phyloP scores from a whole-genome alignment of 352 stramenopile genomes.

The Paralagenidium karlingii region DNA sequence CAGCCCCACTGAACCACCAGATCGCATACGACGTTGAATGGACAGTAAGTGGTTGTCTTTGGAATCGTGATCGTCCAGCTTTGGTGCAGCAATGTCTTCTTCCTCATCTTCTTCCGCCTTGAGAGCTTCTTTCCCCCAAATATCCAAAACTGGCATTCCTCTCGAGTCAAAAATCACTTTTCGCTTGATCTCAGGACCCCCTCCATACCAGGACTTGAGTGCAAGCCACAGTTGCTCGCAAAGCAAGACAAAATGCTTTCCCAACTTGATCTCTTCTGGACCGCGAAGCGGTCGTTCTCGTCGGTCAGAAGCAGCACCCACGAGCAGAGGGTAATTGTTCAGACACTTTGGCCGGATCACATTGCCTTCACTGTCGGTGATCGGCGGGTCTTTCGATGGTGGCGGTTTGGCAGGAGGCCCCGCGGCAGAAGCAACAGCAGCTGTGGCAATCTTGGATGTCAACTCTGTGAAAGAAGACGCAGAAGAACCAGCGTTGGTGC shows the following conservation, averaged over 20 bases:
- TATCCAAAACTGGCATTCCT: conserved; percentile 54
- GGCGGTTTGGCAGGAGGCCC: too few relatives aligned
- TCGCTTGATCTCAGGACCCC: conserved; percentile 74
- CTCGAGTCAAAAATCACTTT: conserved; percentile 57
- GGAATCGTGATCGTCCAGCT: conserved; percentile 33
- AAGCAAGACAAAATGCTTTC: conserved; percentile 80
- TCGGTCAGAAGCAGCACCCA: too few relatives aligned
- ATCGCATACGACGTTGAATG: conserved; percentile 61
- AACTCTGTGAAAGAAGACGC: conserved; percentile 9
- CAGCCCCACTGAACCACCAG: conserved; percentile 59
- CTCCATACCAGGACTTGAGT: conserved; percentile 87
- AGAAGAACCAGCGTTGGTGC: conserved; percentile 7
- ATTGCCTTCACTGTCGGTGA: conserved; percentile 70
- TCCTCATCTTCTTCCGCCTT: conserved; percentile 28
- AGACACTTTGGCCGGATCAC: conserved; percentile 73
- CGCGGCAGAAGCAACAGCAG: too few relatives aligned
- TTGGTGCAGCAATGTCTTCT: conserved; percentile 4
- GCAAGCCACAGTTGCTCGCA: conserved; percentile 81
- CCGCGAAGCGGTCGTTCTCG: conserved; percentile 54
- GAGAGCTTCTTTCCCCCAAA: conserved; percentile 71
- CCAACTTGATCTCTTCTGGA: conserved; percentile 61
- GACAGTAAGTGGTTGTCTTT: conserved; percentile 34
- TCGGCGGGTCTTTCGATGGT: conserved; percentile 45
- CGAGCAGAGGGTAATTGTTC: conserved; percentile 62
- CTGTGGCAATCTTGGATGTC: conserved; percentile 1